Evolutionary conservation across 2,329 filamentous ascomycete genomes (phyloP).

Genomic region (Lachnum nothofagi): DNA sequence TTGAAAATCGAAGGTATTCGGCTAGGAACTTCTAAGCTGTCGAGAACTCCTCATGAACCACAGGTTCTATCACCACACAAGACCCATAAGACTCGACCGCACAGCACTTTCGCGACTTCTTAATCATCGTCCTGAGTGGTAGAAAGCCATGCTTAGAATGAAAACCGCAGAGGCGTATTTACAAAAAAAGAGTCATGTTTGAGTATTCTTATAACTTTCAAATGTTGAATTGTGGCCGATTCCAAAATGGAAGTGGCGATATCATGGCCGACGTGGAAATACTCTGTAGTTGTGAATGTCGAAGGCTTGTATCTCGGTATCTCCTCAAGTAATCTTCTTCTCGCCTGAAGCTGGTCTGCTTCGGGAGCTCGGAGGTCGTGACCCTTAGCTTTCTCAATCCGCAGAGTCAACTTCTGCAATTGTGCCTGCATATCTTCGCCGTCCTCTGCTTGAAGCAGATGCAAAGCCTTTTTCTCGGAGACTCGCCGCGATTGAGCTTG

Average conservation of each 20-base stretch:
- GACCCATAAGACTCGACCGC: too few relatives aligned
- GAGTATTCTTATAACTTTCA: too few relatives aligned
- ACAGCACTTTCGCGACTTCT: too few relatives aligned
- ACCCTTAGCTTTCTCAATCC: constrained; percentile 4
- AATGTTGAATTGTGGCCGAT: background rate
- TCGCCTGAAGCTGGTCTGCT: background rate
- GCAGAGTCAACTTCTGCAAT: constrained; percentile 3
- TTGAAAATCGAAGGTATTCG: too few relatives aligned
- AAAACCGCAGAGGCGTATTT: too few relatives aligned
- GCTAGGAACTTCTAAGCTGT: too few relatives aligned
- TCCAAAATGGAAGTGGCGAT: background rate
- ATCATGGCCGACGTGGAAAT: constrained; percentile 7
- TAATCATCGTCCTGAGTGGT: too few relatives aligned
- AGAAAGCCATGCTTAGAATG: too few relatives aligned
- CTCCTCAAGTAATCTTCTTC: background rate
- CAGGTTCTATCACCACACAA: too few relatives aligned
- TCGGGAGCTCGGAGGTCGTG: background rate
- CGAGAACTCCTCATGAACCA: too few relatives aligned
- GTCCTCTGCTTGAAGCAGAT: background rate
- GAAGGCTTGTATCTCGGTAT: background rate
- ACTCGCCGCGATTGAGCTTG: constrained; percentile 5
- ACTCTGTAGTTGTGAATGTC: background rate
- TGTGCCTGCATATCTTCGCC: background rate
- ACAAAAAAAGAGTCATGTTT: too few relatives aligned
- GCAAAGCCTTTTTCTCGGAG: constrained; percentile 1